Conservation (phyloP, 352 stramenopile genomes). For the Pythium folliculosum region DNA sequence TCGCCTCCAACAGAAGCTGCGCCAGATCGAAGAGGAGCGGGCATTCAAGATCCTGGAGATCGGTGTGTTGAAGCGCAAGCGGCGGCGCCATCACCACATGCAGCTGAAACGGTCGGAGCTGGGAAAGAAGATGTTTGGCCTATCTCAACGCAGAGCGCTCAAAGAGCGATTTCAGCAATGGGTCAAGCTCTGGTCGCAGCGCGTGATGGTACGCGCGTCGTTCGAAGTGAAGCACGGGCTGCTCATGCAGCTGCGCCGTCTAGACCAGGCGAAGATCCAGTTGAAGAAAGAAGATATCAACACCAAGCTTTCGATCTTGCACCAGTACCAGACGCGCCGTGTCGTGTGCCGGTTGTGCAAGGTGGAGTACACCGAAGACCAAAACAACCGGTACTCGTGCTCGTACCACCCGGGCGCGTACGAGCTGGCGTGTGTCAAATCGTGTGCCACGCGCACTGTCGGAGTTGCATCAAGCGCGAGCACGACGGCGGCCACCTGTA, state of each 20-base stretch:
- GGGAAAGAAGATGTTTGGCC: slow-evolving; percentile 54
- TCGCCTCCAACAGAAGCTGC: slow-evolving; percentile 38
- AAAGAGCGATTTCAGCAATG: slow-evolving; percentile 63
- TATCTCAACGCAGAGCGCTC: slow-evolving; percentile 34
- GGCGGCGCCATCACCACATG: slow-evolving; percentile 43
- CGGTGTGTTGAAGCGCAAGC: slow-evolving; percentile 48
- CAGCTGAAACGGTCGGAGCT: slow-evolving; percentile 51
- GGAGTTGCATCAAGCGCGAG: not conserved
- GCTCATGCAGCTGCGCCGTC: slow-evolving; percentile 51
- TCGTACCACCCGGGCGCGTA: slow-evolving; percentile 63
- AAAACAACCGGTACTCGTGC: slow-evolving; percentile 70
- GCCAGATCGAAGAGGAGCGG: slow-evolving; percentile 41
- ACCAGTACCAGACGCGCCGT: slow-evolving; percentile 58
- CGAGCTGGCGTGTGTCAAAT: slow-evolving; percentile 61
- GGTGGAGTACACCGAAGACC: slow-evolving; percentile 65
- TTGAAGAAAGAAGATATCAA: slow-evolving; percentile 12
- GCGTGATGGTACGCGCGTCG: slow-evolving; percentile 51
- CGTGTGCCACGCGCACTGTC: slow-evolving; percentile 46
- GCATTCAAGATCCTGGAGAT: slow-evolving; percentile 56
- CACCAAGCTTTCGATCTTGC: slow-evolving; percentile 54
- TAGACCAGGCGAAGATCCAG: slow-evolving; percentile 31
- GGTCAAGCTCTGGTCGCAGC: slow-evolving; percentile 58
- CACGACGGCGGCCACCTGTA: slow-evolving; percentile 39
- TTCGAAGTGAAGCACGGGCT: slow-evolving; percentile 73
- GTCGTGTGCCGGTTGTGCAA: slow-evolving; percentile 64